These are phyloP conservation scores for Candida sanyiensis DNA, from an alignment of 805 yeast genomes.

Conservation along the genomic window DNA sequence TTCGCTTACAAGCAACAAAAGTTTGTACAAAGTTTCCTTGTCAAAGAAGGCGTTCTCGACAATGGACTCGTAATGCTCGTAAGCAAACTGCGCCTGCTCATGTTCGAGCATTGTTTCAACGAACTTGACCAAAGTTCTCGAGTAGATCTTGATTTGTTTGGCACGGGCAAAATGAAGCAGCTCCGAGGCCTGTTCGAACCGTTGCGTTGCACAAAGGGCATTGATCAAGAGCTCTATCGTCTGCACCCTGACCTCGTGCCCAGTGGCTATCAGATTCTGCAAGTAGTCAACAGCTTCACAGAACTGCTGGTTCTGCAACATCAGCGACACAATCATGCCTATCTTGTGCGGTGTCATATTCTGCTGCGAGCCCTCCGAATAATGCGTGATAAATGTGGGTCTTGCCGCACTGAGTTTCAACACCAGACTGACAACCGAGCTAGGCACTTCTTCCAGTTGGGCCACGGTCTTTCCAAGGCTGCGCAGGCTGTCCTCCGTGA, in stretches of 20 bases:
- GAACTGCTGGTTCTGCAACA: slow-evolving; percentile 7
- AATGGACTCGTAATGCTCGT: slow-evolving; percentile 8
- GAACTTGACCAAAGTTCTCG: slow-evolving; percentile 14
- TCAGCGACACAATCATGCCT: slow-evolving; percentile 9
- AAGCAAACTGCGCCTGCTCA: slow-evolving; percentile 5
- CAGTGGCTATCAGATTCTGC: not conserved
- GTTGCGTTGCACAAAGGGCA: slow-evolving; percentile 8
- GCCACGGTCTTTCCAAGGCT: not conserved
- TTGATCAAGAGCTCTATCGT: slow-evolving; percentile 16
- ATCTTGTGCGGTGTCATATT: slow-evolving; percentile 3
- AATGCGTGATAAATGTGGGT: not conserved
- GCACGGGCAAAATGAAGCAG: slow-evolving; percentile 6
- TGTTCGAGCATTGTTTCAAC: slow-evolving; percentile 11
- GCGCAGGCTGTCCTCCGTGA: not conserved
- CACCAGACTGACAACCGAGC: not conserved
- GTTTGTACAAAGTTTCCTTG: slow-evolving; percentile 14
- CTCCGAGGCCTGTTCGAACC: slow-evolving; percentile 8
- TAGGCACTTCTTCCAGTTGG: not conserved
- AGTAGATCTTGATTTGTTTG: slow-evolving; percentile 8
- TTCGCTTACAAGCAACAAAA: slow-evolving; percentile 11
- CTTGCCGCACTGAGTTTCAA: slow-evolving; percentile 1
- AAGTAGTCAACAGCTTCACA: slow-evolving; percentile 9
- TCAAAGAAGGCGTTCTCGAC: slow-evolving; percentile 11
- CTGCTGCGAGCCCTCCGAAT: not conserved
- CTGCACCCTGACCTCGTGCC: not conserved